Evolutionary conservation across 139 green algal genomes (phyloP).

Genomic region (Chlamydomonas incerta): DNA sequence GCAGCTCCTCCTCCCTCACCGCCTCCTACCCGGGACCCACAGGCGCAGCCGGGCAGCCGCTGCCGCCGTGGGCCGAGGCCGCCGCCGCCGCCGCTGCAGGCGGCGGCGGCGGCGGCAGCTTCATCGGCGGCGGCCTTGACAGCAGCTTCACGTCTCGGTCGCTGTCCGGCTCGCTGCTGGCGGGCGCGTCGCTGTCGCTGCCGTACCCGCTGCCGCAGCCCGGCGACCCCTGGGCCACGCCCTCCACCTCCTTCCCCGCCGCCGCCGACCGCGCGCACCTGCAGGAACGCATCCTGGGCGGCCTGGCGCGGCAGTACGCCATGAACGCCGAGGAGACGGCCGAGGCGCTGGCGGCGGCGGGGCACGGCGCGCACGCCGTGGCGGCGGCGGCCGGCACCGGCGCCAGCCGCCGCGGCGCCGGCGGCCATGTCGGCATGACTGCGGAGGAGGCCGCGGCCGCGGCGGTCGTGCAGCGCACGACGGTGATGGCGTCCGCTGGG

Average conservation of each 20-base stretch:
- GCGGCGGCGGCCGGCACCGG: too few species aligned
- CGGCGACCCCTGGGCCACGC: neutral
- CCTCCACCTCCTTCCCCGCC: neutral
- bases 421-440: neutral
- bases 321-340: neutral
- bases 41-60: too few species aligned
- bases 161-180: too few species aligned
- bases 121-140: too few species aligned
- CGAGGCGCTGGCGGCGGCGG: neutral
- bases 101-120: too few species aligned
- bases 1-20: neutral
- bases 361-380: neutral
- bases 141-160: too few species aligned
- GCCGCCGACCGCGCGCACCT: neutral
- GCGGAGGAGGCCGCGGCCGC: neutral
- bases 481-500: neutral
- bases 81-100: too few species aligned
- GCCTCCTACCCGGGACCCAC: neutral
- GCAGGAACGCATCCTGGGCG: constrained; percentile 29
- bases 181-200: too few species aligned
- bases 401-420: neutral
- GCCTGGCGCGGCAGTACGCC: neutral
- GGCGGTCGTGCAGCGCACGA: neutral
- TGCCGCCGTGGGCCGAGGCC: too few species aligned
- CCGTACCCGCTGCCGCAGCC: neutral